These are phyloP conservation scores for Leccinum proximum DNA, from an alignment of 1,284 basidiomycete genomes.

Conservation along the genomic window DNA sequence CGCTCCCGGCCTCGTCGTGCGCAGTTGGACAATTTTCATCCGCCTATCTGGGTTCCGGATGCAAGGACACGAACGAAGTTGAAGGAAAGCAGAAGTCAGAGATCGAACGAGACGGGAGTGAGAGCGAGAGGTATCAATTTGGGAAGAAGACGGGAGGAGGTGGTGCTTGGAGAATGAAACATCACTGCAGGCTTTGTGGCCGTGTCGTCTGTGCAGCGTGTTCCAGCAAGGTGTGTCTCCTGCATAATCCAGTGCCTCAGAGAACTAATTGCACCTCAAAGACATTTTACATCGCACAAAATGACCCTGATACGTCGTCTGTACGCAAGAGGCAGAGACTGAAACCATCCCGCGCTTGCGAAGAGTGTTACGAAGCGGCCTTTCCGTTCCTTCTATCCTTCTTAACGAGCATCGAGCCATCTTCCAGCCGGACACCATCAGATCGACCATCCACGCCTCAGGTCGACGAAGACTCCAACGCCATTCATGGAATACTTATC, in stretches of 20 bases:
- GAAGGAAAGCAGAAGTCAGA: slow-evolving; percentile 16
- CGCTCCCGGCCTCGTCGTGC: slow-evolving; percentile 22
- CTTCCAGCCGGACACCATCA: slow-evolving; percentile 13
- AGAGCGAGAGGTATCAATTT: slow-evolving; percentile 8
- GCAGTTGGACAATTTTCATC: slow-evolving; percentile 79
- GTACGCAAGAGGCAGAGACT: slow-evolving; percentile 44
- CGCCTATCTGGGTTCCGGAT: slow-evolving; percentile 93
- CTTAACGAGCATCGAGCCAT: slow-evolving; percentile 14
- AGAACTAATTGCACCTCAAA: slow-evolving; percentile 26
- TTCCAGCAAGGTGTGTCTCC: slow-evolving; percentile 64
- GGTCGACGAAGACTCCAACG: slow-evolving; percentile 11
- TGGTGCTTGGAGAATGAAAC: slow-evolving; percentile 61
- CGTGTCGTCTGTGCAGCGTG: slow-evolving; percentile 83
- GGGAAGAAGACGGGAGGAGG: slow-evolving; percentile 18
- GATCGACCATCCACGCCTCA: slow-evolving; percentile 23
- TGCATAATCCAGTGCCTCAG: neutral
- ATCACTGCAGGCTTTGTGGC: slow-evolving; percentile 91
- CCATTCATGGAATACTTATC: slow-evolving; percentile 26
- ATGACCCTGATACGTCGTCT: slow-evolving; percentile 31
- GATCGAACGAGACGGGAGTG: slow-evolving; percentile 5
- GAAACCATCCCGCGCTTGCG: slow-evolving; percentile 79
- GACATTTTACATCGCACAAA: slow-evolving; percentile 78
- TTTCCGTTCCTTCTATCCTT: slow-evolving; percentile 56
- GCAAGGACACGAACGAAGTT: slow-evolving; percentile 46
- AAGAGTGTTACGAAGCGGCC: slow-evolving; percentile 82